Evolutionary conservation across 2,329 filamentous ascomycete species (phyloP), one percentile per base, ranked within the genome.

Genomic region (Tolypocladium capitatum): DNA sequence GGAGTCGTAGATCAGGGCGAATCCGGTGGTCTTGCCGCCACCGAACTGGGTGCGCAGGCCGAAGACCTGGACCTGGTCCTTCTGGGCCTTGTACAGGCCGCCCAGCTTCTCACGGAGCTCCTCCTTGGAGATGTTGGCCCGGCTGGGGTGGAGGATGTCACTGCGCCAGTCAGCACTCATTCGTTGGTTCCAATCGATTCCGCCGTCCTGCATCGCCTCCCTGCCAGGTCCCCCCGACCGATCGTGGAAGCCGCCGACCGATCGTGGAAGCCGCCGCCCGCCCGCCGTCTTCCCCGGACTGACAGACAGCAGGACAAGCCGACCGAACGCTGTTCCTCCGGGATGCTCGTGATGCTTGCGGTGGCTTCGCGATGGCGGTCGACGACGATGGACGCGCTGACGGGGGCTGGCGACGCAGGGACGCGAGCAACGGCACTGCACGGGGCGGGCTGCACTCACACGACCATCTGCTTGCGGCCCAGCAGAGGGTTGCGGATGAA

Each of bases 401-500:
- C 38, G 5, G 24, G 38, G 27, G 27, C 10, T 11, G 35, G n/a
- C 45, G 36, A 46, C 27, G 18, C 20, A 42, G n/a, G 38, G 38
- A 27, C 31, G 21, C 6, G 1, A 21, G 38, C 38, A 21, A 27
- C 41, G 32, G 33, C 40, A 45, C 46, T 46, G 43, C 24, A 44
- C 38, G 40, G n/a, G 30, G 47, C 46, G 56, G 56, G 51, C 55
- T 56, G 61, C 61, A 84, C 86, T 82, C 88, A 96, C 91, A 96
- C 86, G 76, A 96, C 91, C 88, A 97, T 95, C 84, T 97, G 91
- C 83, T 94, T 95, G 73, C 91, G 86, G 72, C 85, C 88, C 70
- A 98, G 84, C 69, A 98, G 88, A 73, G 92, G 87, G 84, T 98
- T 98, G 80, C 90, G 88, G 78, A 97, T 94, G 86, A 98, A 98